phyloP scores from a whole-genome alignment of 2,329 filamentous ascomycete species.

The Teratosphaeriaceae sp. region DNA sequence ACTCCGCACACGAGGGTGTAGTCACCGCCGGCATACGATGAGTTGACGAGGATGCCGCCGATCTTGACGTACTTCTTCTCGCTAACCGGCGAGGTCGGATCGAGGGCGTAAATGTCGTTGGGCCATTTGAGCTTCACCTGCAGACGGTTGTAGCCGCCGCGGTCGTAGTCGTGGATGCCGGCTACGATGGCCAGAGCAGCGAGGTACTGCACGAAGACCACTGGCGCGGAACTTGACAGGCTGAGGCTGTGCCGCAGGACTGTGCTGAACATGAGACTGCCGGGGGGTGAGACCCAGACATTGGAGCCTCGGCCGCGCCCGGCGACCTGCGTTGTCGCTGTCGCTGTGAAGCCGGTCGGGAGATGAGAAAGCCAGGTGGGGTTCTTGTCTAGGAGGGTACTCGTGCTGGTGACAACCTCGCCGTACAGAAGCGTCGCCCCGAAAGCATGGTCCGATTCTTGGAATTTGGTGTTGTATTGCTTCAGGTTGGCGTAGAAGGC shows the following conservation, averaged over 20 bases:
- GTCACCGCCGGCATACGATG: conserved; percentile 65
- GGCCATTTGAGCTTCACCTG: conserved; percentile 94
- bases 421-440: conserved; percentile 77
- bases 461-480: conserved; percentile 50
- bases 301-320: conserved; percentile 85
- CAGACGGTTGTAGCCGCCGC: conserved; percentile 60
- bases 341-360: conserved; percentile 78
- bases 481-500: conserved; percentile 67
- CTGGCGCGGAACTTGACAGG: conserved; percentile 64
- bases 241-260: conserved; percentile 76
- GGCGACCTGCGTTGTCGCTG: conserved; percentile 80
- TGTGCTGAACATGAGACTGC: conserved; percentile 80
- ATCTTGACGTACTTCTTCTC: conserved; percentile 86
- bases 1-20: conserved; percentile 80
- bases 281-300: conserved; percentile 88
- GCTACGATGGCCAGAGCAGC: conserved; percentile 80
- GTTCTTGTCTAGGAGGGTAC: conserved; percentile 92
- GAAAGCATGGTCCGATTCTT: conserved; percentile 56
- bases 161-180: conserved; percentile 72
- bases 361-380: conserved; percentile 66
- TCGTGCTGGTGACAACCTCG: conserved; percentile 89
- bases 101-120: conserved; percentile 66
- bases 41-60: conserved; percentile 87
- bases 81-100: conserved; percentile 43
- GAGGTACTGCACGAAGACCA: conserved; percentile 92